Base-by-base conservation (phyloP, 2,329 filamentous ascomycete genomes). In the Cytospora piceae region DNA sequence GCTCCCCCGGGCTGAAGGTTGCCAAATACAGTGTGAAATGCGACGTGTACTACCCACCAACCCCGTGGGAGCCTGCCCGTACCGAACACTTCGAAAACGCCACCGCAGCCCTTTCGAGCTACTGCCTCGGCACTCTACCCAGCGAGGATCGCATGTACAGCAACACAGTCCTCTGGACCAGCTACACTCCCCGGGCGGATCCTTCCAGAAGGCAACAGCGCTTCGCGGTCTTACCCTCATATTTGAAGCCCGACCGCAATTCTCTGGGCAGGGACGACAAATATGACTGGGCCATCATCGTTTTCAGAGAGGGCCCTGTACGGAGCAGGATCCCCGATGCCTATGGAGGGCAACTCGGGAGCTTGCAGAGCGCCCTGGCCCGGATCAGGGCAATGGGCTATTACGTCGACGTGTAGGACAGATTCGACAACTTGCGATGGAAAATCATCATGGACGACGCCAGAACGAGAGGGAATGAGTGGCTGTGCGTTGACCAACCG, bases 211-310 rank as follows among this genome's bases (percentile, higher is more conserved):
- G 58, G 2, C 54, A 66, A 12, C 66, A 68, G 24, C 53, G 63
- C 7, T 66, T 68, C 52, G 66, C 63, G 0, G 60, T 63, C 34
- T 55, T 68, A 39, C 66, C 59, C 57, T 31, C 57, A 3, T 53
- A 63, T 29, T 15, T 63, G 17, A 63, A 63, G 31, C 61, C 54
- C 22, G 61, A 63, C 20, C 61, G 61, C n/a, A 22, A 57, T 22
- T 22, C 53, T 9, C 31, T 63, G 15, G 39, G 61, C n/a, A 27
- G 53, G 4, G 51, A 60, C 37, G 46, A 55, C 37, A 54, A 61
- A 14, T 58, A 57, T 34, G 29, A 63, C n/a, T 68, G 66, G 66
- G 66, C 66, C n/a, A 49, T 68, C 24, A 57, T 68, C 34, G 62
- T 27, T 31, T 63, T 68, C 52, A 68, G 56, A 17, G 31, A 61